Conservation (phyloP, 176 grass and related monocot genomes). For the Puccinellia tenuiflora region DNA sequence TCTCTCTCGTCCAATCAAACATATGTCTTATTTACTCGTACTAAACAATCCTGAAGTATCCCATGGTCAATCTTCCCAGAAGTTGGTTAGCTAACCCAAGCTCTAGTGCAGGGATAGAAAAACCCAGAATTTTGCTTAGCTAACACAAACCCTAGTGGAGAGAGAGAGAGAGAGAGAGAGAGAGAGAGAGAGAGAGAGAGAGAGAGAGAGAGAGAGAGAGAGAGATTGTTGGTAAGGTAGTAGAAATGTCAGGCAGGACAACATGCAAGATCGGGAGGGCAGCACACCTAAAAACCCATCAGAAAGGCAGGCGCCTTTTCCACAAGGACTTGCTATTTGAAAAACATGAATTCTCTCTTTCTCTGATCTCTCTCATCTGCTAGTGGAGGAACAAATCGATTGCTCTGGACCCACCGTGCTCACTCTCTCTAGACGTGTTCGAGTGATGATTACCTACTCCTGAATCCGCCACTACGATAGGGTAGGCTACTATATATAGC, state of each 20-base stretch:
- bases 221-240: background rate
- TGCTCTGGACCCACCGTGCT: background rate
- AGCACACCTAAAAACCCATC: slow-evolving; percentile 37
- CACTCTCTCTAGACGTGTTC: background rate
- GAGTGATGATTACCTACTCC: slow-evolving; percentile 41
- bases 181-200: no score
- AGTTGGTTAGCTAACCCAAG: background rate
- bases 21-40: background rate
- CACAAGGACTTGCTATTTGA: background rate
- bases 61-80: background rate
- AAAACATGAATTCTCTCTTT: background rate
- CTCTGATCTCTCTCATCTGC: slow-evolving; percentile 2
- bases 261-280: slow-evolving; percentile 3
- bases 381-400: slow-evolving; percentile 42
- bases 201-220: background rate
- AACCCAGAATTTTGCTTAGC: no score
- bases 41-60: background rate
- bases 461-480: slow-evolving; percentile 30
- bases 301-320: slow-evolving; percentile 50
- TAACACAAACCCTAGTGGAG: background rate
- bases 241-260: slow-evolving; percentile 27
- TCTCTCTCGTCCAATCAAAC: background rate
- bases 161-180: background rate
- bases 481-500: background rate
- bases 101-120: background rate